Evolutionary conservation across 2,329 filamentous ascomycete genomes (phyloP), one percentile per base, ranked within the genome.

Genomic region (Fusarium musae): DNA sequence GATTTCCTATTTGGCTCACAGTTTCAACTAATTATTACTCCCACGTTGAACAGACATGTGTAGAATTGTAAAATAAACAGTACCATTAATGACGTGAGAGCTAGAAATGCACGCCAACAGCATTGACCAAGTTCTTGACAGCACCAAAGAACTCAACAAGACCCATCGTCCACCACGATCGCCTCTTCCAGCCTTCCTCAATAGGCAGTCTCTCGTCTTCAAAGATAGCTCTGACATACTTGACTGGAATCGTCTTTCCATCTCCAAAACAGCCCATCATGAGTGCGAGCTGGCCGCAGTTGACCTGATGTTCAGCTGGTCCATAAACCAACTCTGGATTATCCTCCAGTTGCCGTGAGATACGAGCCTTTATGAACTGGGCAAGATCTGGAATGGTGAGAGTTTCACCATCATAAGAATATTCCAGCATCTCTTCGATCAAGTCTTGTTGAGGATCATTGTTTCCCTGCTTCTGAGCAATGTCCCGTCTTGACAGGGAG

Each of bases 151-250:
- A 71, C 16, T 73, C 67, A 12, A 75, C 6, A 19, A 77, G 52
- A 6, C 73, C 68, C 49, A 77, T 70, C 15, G 63, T 68, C 73
- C 72, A 75, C 75, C 69, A 76, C 11, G 28, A 60, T 26, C 71
- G 58, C 53, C 54, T 69, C 43, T 44, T 69, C 75, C 75, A 77
- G 13, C 75, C 75, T 26, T 77, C 73, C 16, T 69, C 34, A 9
- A 66, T 43, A 5, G 75, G 75, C 6, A 77, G 63, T 28, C 75
- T 73, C 60, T 77, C 75, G 2, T 77, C 73, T n/a, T 68, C 26
- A 39, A 77, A 71, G 44, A 77, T 63, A 40, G 73, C 75, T 5
- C 54, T 63, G n/a, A 75, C 69, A 26, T 77, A 75, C 17, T 56
- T 43, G 42, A 70, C 63, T 1, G 36, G 59, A 12, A 67, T 64